Evolutionary conservation across 2,329 filamentous ascomycete species (phyloP).

Genomic region (Ophiostoma populinum): DNA sequence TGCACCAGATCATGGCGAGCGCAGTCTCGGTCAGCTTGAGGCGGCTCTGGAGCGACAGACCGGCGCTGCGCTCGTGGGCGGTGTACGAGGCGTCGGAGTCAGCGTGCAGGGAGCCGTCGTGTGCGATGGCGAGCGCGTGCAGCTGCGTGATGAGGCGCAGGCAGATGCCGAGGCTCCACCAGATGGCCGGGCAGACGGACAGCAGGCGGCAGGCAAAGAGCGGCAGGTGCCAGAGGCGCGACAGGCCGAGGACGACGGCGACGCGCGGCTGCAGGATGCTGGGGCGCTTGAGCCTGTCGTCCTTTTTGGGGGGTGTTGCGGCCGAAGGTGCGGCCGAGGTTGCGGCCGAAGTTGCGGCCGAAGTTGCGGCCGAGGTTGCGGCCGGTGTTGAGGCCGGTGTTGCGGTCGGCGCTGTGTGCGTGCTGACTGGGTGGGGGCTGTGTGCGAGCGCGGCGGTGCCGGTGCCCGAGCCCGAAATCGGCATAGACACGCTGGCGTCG

Average conservation of each 20-base stretch:
- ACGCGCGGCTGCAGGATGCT: conserved; percentile 56
- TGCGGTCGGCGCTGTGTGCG: background rate
- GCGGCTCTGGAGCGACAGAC: conserved; percentile 23
- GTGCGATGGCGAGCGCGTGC: conserved; percentile 18
- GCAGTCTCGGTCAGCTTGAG: conserved; percentile 49
- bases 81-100: conserved; percentile 1
- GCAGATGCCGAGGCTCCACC: conserved; percentile 53
- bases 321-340: background rate
- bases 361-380: too few species aligned
- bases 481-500: too few species aligned
- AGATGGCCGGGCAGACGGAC: conserved; percentile 52
- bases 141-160: conserved; percentile 51
- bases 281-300: conserved; percentile 13
- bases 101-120: conserved; percentile 6
- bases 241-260: conserved; percentile 60
- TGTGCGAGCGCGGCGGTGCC: too few species aligned
- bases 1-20: conserved; percentile 61
- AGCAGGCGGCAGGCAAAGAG: conserved; percentile 56
- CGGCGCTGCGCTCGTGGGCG: conserved; percentile 4
- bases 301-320: background rate
- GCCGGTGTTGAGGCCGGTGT: background rate
- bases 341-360: background rate
- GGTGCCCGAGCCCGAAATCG: too few species aligned
- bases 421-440: background rate
- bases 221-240: conserved; percentile 53